phyloP scores from a whole-genome alignment of 768 basidiomycete species.

The Pleurotus tuoliensis region DNA sequence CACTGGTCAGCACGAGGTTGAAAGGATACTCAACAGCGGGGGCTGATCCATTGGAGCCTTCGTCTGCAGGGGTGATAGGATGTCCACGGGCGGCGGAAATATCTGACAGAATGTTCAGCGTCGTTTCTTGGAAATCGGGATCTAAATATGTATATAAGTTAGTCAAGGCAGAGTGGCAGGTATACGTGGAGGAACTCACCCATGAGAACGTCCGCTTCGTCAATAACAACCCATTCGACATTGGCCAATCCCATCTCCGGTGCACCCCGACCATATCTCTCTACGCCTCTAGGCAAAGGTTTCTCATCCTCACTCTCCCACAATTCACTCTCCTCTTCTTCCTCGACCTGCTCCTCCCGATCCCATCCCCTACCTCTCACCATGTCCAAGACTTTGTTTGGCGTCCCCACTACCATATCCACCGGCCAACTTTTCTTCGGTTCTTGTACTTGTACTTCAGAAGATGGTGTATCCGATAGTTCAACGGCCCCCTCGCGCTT shows the following conservation, averaged over 20 bases:
- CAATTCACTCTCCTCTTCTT: neutral
- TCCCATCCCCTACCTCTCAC: conserved; percentile 55
- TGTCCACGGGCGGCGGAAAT: conserved; percentile 61
- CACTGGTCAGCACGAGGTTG: conserved; percentile 77
- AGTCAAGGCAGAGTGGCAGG: neutral
- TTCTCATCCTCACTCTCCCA: conserved; percentile 14
- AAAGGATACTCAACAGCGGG: conserved; percentile 60
- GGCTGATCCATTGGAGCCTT: conserved; percentile 13
- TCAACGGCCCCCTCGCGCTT: conserved; percentile 23
- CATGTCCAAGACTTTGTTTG: conserved; percentile 63
- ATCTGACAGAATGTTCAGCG: conserved; percentile 64
- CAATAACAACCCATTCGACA: conserved; percentile 87
- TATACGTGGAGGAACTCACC: conserved; percentile 41
- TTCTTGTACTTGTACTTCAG: conserved; percentile 21
- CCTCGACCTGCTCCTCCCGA: conserved; percentile 16
- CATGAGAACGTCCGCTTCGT: conserved; percentile 89
- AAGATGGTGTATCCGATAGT: conserved; percentile 13
- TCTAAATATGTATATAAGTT: conserved; percentile 39
- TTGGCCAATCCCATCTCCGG: conserved; percentile 61
- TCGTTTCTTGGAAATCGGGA: conserved; percentile 76
- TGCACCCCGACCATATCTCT: conserved; percentile 37
- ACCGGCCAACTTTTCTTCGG: conserved; percentile 24
- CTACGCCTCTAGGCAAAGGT: conserved; percentile 27
- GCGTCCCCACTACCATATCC: conserved; percentile 66
- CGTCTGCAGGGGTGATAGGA: conserved; percentile 27